phyloP scores from a whole-genome alignment of 306 rosid species.

The Prosopis cineraria region DNA sequence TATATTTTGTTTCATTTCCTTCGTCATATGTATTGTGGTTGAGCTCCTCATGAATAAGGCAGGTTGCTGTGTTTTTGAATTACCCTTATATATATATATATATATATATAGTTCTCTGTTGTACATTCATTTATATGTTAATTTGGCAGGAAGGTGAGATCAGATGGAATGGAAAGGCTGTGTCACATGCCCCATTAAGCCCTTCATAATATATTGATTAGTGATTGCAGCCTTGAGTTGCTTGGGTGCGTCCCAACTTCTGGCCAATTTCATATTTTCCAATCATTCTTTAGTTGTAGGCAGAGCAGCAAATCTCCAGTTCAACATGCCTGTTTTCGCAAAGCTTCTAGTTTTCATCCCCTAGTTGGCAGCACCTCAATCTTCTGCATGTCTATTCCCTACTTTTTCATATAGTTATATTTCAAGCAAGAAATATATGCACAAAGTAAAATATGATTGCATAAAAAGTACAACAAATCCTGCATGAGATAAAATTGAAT shows the following conservation, averaged over 20 bases:
- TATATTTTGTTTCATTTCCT: slow-evolving; percentile 57
- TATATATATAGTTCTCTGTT: too few species aligned
- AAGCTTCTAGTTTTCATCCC: slow-evolving; percentile 55
- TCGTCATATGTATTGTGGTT: slow-evolving; percentile 61
- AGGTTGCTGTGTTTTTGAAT: background rate
- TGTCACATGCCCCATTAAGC: slow-evolving; percentile 61
- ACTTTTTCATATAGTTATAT: too few species aligned
- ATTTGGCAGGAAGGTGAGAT: slow-evolving; percentile 50
- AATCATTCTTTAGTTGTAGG: slow-evolving; percentile 37
- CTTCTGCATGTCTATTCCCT: background rate
- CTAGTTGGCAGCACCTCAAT: slow-evolving; percentile 56
- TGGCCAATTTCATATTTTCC: slow-evolving; percentile 51
- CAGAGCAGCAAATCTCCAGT: slow-evolving; percentile 9
- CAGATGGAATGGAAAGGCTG: slow-evolving; percentile 52
- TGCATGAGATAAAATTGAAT: too few species aligned
- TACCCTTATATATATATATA: background rate
- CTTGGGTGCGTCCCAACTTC: slow-evolving; percentile 54
- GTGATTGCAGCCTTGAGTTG: slow-evolving; percentile 67
- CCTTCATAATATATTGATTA: slow-evolving; percentile 62
- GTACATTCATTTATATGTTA: background rate
- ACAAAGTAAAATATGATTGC: too few species aligned
- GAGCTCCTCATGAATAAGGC: slow-evolving; percentile 62
- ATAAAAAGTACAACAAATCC: too few species aligned
- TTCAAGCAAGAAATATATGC: too few species aligned
- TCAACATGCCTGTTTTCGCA: slow-evolving; percentile 27